phyloP scores from a whole-genome alignment of 176 grass and related monocot species.

The Rhynchospora breviuscula region DNA sequence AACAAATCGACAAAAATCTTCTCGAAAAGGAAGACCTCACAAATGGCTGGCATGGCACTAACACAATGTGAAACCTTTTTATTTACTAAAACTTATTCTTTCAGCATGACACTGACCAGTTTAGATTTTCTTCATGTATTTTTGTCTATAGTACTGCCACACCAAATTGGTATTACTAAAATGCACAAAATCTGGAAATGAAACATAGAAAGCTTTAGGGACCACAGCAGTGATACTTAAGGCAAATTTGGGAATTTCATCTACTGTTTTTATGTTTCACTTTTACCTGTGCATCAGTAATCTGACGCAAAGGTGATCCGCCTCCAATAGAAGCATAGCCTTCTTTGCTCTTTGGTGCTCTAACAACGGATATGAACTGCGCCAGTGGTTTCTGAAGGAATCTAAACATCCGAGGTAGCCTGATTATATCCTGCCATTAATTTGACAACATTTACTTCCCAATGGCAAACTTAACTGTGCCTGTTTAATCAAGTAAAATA shows the following conservation, averaged over 20 bases:
- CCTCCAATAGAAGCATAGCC: constrained; percentile 99
- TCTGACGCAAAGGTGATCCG: constrained; percentile 94
- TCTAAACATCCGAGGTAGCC: constrained; percentile 82
- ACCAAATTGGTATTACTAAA: background rate
- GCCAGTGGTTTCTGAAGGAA: constrained; percentile 98
- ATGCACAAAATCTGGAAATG: background rate
- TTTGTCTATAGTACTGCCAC: background rate
- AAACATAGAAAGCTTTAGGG: background rate
- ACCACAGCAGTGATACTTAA: background rate
- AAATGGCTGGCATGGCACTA: background rate
- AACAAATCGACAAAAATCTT: background rate
- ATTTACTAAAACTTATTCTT: background rate
- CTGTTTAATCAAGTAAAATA: background rate
- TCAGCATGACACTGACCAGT: background rate
- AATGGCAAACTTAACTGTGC: background rate
- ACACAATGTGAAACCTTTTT: background rate
- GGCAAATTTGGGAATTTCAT: background rate
- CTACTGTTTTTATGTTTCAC: background rate
- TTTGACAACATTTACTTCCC: background rate
- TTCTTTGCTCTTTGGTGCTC: constrained; percentile 99
- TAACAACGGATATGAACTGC: constrained; percentile 85
- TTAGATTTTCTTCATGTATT: background rate
- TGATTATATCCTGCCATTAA: constrained; percentile 87
- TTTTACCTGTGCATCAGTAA: constrained; percentile 84
- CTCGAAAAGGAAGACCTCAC: background rate